Evolutionary conservation across 169 alveolate genomes (phyloP).

Genomic region (Haemoproteus tartakovskyi): DNA sequence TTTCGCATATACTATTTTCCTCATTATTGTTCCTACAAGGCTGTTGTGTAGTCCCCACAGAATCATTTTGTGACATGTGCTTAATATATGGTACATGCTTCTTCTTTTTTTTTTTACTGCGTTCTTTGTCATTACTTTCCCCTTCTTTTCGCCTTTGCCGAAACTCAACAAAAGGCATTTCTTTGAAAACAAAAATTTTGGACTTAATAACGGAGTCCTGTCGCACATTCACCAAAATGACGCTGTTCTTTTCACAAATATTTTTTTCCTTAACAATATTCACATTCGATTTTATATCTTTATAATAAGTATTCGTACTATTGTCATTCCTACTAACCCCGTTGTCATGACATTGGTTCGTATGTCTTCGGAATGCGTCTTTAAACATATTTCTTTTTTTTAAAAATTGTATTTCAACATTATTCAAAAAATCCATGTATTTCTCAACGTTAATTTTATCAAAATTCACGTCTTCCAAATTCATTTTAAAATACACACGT

Average conservation of each 20-base stretch:
- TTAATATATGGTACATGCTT: too few species aligned
- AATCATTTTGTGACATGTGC: too few species aligned
- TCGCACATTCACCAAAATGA: constrained; percentile 30
- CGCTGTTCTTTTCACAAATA: constrained; percentile 3
- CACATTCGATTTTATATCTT: too few species aligned
- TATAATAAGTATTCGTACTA: too few species aligned
- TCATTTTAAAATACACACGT: constrained; percentile 35
- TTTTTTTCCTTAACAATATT: background rate
- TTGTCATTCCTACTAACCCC: too few species aligned
- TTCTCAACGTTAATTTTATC: constrained; percentile 34
- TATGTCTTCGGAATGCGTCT: too few species aligned
- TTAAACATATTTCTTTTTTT: constrained; percentile 19
- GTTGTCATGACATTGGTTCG: too few species aligned
- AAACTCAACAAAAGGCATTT: constrained; percentile 7
- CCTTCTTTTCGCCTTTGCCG: constrained; percentile 18
- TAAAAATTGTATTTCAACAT: constrained; percentile 31
- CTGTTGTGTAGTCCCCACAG: too few species aligned
- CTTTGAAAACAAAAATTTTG: constrained; percentile 33
- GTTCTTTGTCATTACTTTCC: background rate
- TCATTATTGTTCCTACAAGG: too few species aligned
- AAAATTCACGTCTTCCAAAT: constrained; percentile 33
- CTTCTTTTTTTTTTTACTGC: too few species aligned
- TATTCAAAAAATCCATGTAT: constrained; percentile 50
- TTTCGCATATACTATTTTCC: too few species aligned
- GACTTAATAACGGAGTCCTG: constrained; percentile 23